phyloP scores from a whole-genome alignment of 305 asterid genomes.

The Plantago coronopus region DNA sequence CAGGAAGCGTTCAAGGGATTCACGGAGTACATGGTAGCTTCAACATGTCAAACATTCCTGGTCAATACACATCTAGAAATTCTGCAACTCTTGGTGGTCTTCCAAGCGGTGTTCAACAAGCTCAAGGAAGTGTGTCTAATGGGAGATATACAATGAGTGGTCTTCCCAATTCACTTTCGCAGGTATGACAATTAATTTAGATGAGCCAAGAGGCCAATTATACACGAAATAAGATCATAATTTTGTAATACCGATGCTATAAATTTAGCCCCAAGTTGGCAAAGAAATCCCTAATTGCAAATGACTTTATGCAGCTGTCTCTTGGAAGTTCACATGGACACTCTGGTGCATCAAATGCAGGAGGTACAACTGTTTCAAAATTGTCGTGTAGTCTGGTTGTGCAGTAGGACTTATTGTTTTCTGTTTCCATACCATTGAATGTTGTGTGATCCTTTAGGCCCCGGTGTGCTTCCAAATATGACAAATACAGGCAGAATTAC shows the following conservation, averaged over 20 bases:
- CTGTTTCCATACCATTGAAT: conserved; percentile 30
- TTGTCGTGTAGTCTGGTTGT: conserved; percentile 20
- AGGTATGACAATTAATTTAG: conserved; percentile 42
- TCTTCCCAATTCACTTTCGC: conserved; percentile 68
- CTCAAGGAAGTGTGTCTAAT: conserved; percentile 55
- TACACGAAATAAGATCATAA: conserved; percentile 11
- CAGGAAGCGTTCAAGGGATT: conserved; percentile 65
- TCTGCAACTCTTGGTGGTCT: conserved; percentile 56
- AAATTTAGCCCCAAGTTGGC: conserved; percentile 11
- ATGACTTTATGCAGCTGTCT: conserved; percentile 54
- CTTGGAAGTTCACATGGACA: conserved; percentile 75
- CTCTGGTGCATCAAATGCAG: conserved; percentile 63
- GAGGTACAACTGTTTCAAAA: conserved; percentile 46
- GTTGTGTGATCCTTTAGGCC: conserved; percentile 45
- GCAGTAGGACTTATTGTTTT: conserved; percentile 18
- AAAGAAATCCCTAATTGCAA: conserved; percentile 8
- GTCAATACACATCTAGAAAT: conserved; percentile 68
- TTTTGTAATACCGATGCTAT: conserved; percentile 8
- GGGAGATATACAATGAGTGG: conserved; percentile 63
- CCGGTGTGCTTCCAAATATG: conserved; percentile 61
- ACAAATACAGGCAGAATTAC: conserved; percentile 68
- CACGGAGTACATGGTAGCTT: conserved; percentile 71
- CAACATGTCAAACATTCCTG: conserved; percentile 63
- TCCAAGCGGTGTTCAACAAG: conserved; percentile 70
- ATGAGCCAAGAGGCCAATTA: conserved; percentile 12